These are phyloP conservation scores for Pittosporum tobira DNA, from an alignment of 129 eudicot genomes.

Conservation along the genomic window DNA sequence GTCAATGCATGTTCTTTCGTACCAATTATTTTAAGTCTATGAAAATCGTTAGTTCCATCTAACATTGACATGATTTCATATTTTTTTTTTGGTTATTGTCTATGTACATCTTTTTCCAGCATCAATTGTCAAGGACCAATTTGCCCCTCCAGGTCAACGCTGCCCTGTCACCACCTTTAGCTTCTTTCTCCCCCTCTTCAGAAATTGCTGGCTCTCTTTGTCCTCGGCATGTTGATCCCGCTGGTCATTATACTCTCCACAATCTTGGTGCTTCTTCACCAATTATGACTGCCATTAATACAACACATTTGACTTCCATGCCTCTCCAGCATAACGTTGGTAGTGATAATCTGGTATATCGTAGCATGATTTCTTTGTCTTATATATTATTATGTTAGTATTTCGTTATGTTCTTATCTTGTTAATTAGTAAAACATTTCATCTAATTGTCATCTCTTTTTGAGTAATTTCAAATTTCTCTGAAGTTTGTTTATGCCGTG, in stretches of 20 bases:
- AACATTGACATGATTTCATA: neutral
- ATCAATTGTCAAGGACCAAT: conserved; percentile 8
- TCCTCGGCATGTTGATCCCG: conserved; percentile 3
- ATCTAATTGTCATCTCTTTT: neutral
- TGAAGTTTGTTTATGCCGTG: no score
- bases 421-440: neutral
- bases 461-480: neutral
- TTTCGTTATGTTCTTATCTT: neutral
- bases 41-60: neutral
- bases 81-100: neutral
- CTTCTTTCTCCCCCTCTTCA: conserved; percentile 1
- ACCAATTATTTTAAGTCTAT: no score
- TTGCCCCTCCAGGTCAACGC: conserved; percentile 6
- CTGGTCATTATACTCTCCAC: neutral
- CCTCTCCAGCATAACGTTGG: conserved; percentile 9
- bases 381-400: neutral
- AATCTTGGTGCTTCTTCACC: conserved; percentile 8
- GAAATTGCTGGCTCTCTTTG: conserved; percentile 11
- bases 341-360: conserved; percentile 16
- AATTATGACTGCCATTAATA: conserved; percentile 4
- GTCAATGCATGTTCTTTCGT: no score
- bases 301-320: neutral
- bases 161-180: conserved; percentile 3
- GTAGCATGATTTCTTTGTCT: neutral
- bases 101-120: neutral